phyloP scores from a whole-genome alignment of 78 protist genomes.

The Tieghemostelium lacteum region DNA sequence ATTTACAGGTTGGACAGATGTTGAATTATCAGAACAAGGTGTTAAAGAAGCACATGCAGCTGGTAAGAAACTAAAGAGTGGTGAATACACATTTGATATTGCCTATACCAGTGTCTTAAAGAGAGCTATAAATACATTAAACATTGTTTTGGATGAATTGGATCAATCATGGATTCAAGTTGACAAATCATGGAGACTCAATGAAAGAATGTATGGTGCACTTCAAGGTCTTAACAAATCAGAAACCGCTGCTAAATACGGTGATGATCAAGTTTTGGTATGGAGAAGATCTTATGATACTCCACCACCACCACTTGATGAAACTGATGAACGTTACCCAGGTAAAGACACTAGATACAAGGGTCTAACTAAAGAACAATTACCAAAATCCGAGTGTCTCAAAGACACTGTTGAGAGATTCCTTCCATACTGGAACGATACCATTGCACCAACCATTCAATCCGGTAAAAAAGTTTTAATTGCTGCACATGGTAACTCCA shows the following conservation, averaged over 20 bases:
- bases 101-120: slow-evolving; percentile 90
- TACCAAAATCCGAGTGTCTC: slow-evolving; percentile 92
- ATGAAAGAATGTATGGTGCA: slow-evolving; percentile 96
- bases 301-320: slow-evolving; percentile 91
- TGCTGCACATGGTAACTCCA: slow-evolving; percentile 96
- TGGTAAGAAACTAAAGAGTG: slow-evolving; percentile 76
- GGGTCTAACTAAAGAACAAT: slow-evolving; percentile 31
- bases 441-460: slow-evolving; percentile 84
- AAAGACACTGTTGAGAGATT: slow-evolving; percentile 89
- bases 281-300: slow-evolving; percentile 94
- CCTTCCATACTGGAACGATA: slow-evolving; percentile 89
- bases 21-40: slow-evolving; percentile 88
- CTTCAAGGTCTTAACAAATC: slow-evolving; percentile 94
- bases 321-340: slow-evolving; percentile 78
- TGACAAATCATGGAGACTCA: slow-evolving; percentile 87
- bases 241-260: slow-evolving; percentile 93
- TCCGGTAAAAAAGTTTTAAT: slow-evolving; percentile 89
- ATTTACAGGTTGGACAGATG: slow-evolving; percentile 97
- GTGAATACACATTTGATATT: slow-evolving; percentile 77
- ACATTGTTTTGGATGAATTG: slow-evolving; percentile 79
- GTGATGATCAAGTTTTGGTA: slow-evolving; percentile 87
- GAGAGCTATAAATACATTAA: slow-evolving; percentile 91
- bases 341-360: slow-evolving; percentile 83
- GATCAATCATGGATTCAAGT: slow-evolving; percentile 83
- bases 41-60: slow-evolving; percentile 92